Conservation (phyloP, 257 asterid genomes). For the Fraxinus americana region DNA sequence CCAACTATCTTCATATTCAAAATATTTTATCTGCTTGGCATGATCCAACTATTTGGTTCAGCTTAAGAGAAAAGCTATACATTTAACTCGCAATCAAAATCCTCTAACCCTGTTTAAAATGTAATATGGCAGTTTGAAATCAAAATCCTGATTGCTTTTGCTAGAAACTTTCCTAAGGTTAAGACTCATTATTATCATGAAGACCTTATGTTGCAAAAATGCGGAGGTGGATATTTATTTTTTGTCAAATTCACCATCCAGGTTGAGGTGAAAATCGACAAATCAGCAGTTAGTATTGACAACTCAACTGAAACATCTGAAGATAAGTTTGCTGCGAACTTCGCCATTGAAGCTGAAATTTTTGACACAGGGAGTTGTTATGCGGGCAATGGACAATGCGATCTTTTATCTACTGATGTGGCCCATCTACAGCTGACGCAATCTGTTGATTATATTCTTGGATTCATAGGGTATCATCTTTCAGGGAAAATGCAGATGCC, state of each 20-base stretch:
- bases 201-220: conserved; percentile 10
- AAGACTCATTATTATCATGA: conserved; percentile 8
- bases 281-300: conserved; percentile 51
- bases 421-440: conserved; percentile 51
- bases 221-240: conserved; percentile 9
- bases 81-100: conserved; percentile 7
- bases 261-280: conserved; percentile 88
- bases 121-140: conserved; percentile 1
- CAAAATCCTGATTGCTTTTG: conserved; percentile 13
- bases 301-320: conserved; percentile 45
- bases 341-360: conserved; percentile 79
- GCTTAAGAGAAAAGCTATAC: neutral
- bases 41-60: conserved; percentile 11
- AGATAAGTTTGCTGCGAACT: conserved; percentile 47
- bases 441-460: conserved; percentile 59
- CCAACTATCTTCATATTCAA: conserved; percentile 15
- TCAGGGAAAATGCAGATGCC: conserved; percentile 72
- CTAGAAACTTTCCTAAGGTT: conserved; percentile 5
- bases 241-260: conserved; percentile 34
- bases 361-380: conserved; percentile 63
- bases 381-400: conserved; percentile 38
- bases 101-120: neutral
- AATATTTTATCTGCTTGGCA: neutral
- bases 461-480: conserved; percentile 76
- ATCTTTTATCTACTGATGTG: conserved; percentile 57